phyloP scores from a whole-genome alignment of 2,329 filamentous ascomycete species.

The Endothia cerciana region DNA sequence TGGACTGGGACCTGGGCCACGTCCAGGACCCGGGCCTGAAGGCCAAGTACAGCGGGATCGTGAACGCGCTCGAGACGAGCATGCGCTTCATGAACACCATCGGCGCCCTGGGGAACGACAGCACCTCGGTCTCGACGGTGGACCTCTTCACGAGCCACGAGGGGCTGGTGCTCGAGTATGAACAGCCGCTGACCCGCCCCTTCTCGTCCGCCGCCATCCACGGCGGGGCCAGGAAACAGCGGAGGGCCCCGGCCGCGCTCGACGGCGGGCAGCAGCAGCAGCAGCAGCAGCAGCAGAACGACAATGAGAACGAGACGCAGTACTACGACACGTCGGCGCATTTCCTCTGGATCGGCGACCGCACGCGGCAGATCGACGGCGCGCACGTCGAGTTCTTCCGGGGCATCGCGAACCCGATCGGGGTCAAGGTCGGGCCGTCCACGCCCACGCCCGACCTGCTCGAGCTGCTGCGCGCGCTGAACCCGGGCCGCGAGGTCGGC shows the following conservation, averaged over 20 bases:
- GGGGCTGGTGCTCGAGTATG: conserved; percentile 91
- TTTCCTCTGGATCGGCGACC: conserved; percentile 98
- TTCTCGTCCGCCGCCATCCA: conserved; percentile 53
- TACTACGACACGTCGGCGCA: conserved; percentile 96
- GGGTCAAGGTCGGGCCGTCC: conserved; percentile 91
- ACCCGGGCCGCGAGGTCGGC: conserved; percentile 79
- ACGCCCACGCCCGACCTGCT: conserved; percentile 79
- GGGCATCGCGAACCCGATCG: conserved; percentile 92
- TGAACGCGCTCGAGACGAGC: conserved; percentile 85
- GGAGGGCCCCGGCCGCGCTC: conserved; percentile 35
- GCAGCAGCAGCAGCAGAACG: conserved; percentile 33
- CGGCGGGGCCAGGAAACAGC: conserved; percentile 21
- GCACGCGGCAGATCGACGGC: conserved; percentile 89
- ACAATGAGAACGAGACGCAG: conserved; percentile 52
- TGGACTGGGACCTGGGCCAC: conserved; percentile 94
- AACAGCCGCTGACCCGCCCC: conserved; percentile 80
- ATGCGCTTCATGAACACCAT: conserved; percentile 94
- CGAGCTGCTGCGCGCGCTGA: conserved; percentile 79
- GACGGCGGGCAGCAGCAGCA: conserved; percentile 35
- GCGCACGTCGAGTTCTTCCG: conserved; percentile 98
- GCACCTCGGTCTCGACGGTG: conserved; percentile 83
- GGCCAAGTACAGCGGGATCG: conserved; percentile 83
- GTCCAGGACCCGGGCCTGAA: conserved; percentile 83
- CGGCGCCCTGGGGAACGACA: conserved; percentile 73
- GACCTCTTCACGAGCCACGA: conserved; percentile 97